Percentiles rank a stretch among this genome's conserved stretches.
Evolutionary conservation across 352 stramenopile species (phyloP).

Genomic region (Halophytophthora batemanensis): DNA sequence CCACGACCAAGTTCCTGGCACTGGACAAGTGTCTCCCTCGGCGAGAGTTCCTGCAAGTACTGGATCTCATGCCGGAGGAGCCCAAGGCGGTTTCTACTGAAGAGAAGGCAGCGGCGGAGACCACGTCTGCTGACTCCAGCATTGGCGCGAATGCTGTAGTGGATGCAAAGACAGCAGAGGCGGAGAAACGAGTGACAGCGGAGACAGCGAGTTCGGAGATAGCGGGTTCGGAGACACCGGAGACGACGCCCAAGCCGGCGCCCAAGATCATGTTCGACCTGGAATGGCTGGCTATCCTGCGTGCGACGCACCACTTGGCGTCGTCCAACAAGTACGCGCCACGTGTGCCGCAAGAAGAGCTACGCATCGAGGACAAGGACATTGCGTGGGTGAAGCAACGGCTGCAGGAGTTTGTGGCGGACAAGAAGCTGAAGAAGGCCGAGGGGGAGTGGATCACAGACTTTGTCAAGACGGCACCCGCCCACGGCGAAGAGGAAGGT

Average conservation of each 20-base stretch:
- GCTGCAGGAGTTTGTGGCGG: slow-evolving; percentile 40
- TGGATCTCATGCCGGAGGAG: slow-evolving; percentile 59
- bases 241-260: slow-evolving; percentile 3
- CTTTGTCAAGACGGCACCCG: slow-evolving; percentile 76
- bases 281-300: slow-evolving; percentile 94
- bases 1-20: slow-evolving; percentile 56
- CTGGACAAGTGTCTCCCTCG: slow-evolving; percentile 99
- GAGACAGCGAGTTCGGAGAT: too few species aligned
- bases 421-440: slow-evolving; percentile 50
- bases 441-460: slow-evolving; percentile 69
- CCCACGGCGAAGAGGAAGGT: slow-evolving; percentile 45
- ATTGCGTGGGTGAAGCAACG: slow-evolving; percentile 67
- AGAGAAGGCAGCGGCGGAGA: slow-evolving; percentile 1
- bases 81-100: not conserved
- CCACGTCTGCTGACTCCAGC: not conserved
- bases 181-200: slow-evolving; percentile 1
- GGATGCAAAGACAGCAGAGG: slow-evolving; percentile 3
- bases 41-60: slow-evolving; percentile 94
- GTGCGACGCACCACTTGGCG: slow-evolving; percentile 89
- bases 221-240: not conserved
- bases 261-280: slow-evolving; percentile 91
- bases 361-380: slow-evolving; percentile 76
- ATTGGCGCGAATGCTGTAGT: too few species aligned
- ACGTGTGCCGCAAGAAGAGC: slow-evolving; percentile 65
- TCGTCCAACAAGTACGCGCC: slow-evolving; percentile 62